These are phyloP conservation scores for Pittosporum tobira DNA, from an alignment of 129 eudicot species.

Conservation along the genomic window DNA sequence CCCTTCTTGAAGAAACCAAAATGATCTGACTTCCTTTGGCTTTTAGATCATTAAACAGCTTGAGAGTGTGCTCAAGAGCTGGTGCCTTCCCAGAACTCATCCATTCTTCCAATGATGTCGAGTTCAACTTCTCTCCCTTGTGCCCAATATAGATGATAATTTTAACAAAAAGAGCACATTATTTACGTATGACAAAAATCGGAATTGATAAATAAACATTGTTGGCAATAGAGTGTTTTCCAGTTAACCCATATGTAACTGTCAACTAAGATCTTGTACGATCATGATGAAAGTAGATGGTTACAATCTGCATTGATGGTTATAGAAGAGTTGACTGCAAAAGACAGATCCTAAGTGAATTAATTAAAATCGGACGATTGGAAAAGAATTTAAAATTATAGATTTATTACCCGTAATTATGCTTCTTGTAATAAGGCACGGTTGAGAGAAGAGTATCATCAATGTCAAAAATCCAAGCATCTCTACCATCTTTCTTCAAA, in stretches of 20 bases:
- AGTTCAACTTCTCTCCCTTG: slow-evolving; percentile 46
- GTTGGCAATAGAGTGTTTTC: no score
- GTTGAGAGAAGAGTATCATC: slow-evolving; percentile 72
- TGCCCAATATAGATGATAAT: not conserved
- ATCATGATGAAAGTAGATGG: no score
- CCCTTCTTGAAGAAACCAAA: slow-evolving; percentile 58
- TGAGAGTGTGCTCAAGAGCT: slow-evolving; percentile 39
- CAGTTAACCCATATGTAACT: no score
- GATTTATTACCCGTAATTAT: slow-evolving; percentile 34
- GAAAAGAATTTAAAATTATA: not conserved
- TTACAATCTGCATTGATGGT: no score
- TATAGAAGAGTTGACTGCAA: no score
- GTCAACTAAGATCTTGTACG: no score
- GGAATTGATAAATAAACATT: no score
- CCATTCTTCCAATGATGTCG: slow-evolving; percentile 57
- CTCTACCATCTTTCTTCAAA: slow-evolving; percentile 46
- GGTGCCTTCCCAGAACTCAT: slow-evolving; percentile 48
- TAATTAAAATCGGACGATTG: not conserved
- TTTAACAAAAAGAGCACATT: no score
- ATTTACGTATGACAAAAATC: no score
- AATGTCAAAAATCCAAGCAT: slow-evolving; percentile 71
- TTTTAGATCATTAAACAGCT: slow-evolving; percentile 45
- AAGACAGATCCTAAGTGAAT: no score
- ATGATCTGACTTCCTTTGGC: slow-evolving; percentile 44
- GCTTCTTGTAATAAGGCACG: slow-evolving; percentile 59